A percentile compares a stretch with the other conserved stretches of the same genome.
Evolutionary conservation across 352 stramenopile genomes (phyloP).

Genomic region (Pythium phragmitis): DNA sequence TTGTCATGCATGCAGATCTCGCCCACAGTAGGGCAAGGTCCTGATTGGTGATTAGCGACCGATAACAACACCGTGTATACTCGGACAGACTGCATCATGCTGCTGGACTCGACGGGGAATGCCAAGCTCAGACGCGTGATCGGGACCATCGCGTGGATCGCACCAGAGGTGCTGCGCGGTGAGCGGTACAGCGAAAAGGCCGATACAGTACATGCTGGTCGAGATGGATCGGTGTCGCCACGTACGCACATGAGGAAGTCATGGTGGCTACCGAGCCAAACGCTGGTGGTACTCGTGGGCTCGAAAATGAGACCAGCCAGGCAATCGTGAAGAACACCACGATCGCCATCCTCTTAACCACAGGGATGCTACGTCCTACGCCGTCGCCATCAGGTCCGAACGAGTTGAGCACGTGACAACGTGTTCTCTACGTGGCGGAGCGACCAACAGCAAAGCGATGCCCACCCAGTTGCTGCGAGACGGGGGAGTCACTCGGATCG

Average conservation of each 20-base stretch:
- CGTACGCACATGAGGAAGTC: neutral
- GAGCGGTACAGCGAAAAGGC: conserved; percentile 31
- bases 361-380: too few species aligned
- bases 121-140: conserved; percentile 25
- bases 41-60: too few species aligned
- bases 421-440: conserved; percentile 17
- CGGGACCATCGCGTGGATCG: conserved; percentile 28
- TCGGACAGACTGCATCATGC: neutral
- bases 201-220: too few species aligned
- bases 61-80: too few species aligned
- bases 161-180: conserved; percentile 29
- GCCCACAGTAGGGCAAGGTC: too few species aligned
- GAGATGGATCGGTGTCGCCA: too few species aligned
- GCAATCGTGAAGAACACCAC: conserved; percentile 16
- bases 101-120: conserved; percentile 8
- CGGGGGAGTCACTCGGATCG: too few species aligned
- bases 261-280: neutral
- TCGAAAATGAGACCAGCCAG: neutral
- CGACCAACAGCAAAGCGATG: neutral
- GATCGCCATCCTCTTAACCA: conserved; percentile 24
- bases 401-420: too few species aligned
- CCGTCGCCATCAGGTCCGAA: too few species aligned
- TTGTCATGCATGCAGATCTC: too few species aligned
- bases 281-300: too few species aligned
- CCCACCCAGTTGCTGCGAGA: neutral